Conservation (phyloP, 1,139 yeast species). For the Meyerozyma guilliermondii region DNA sequence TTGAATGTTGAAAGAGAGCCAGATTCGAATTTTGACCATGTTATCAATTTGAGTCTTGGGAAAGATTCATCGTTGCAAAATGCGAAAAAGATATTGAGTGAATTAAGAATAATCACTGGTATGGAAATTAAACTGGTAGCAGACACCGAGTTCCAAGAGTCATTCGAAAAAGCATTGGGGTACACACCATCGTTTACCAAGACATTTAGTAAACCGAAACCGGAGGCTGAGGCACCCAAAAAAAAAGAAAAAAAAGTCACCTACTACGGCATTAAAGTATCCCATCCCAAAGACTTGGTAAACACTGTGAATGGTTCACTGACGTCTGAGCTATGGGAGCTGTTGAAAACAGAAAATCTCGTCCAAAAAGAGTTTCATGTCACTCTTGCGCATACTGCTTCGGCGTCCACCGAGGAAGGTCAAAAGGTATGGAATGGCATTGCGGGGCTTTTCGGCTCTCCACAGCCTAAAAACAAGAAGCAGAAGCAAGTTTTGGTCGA, state of each 20-base stretch:
- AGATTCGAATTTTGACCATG: conserved; percentile 60
- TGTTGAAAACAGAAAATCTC: conserved; percentile 24
- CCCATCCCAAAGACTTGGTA: conserved; percentile 5
- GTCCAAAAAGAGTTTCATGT: conserved; percentile 67
- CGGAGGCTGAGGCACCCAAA: conserved; percentile 15
- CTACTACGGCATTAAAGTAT: conserved; percentile 27
- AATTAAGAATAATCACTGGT: conserved; percentile 42
- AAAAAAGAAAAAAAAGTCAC: conserved; percentile 11
- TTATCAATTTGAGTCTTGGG: conserved; percentile 51
- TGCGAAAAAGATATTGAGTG: conserved; percentile 38
- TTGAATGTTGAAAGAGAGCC: conserved; percentile 46
- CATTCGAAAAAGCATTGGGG: conserved; percentile 45
- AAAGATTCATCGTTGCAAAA: conserved; percentile 50
- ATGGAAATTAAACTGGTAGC: conserved; percentile 29
- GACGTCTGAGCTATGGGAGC: conserved; percentile 22
- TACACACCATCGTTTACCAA: conserved; percentile 52
- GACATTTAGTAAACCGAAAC: conserved; percentile 13
- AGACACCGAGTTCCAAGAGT: conserved; percentile 29
- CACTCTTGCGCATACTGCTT: conserved; percentile 59
- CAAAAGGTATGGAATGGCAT: conserved; percentile 20
- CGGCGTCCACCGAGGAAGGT: conserved; percentile 20
- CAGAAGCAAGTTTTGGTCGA: conserved; percentile 10
- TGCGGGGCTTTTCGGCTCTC: conserved; percentile 9
- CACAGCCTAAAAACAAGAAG: conserved; percentile 9
- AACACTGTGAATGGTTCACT: conserved; percentile 7